Base-by-base conservation (phyloP, 2,329 filamentous ascomycete species). In the Periconia macrospinosa region DNA sequence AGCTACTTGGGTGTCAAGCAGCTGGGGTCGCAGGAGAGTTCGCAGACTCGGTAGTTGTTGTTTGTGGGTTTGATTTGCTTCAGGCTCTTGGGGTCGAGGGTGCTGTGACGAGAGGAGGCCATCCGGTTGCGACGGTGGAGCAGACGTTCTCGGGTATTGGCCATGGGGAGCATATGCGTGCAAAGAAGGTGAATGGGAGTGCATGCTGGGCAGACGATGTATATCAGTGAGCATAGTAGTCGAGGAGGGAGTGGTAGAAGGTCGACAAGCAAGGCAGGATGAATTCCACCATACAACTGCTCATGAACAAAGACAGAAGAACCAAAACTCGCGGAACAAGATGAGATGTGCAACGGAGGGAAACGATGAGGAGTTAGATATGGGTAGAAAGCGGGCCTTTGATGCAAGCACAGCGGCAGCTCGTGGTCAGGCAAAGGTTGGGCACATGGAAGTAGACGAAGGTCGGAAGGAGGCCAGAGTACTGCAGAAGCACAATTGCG, bases 131-230 rank as follows among this genome's bases (percentile, higher is more conserved):
- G 68, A 67, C 9, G 62, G 56, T 50, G 63, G 60, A 50, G 60
- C 64, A 58, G 55, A 61, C 46, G 63, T 54, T 52, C 59, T 56
- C 54, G 67, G 60, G 53, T 70, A 71, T 30, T 65, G 56, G 54
- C 52, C 61, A 60, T 70, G 68, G 42, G 65, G 65, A 11, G 62
- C 53, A 54, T 54, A 60, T 33, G 59, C 47, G 37, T 61, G 59
- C 37, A 65, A 61, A 60, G 67, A 67, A 30, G 65, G 67, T 57
- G 65, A 63, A 90, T 91, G 96, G 66, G 91, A 89, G 1, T 91
- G 90, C 69, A 96, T 96, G 51, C 95, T 91, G 1, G 82, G 81
- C 71, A 95, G 89, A 19, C 91, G 91, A 66, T 95, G 90, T 62
- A 96, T 92, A 41, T 88, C 81, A 47, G 89, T 89, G 67, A 72